Evolutionary conservation across 2,329 filamentous ascomycete genomes (phyloP).

Genomic region (Fusarium temperatum): DNA sequence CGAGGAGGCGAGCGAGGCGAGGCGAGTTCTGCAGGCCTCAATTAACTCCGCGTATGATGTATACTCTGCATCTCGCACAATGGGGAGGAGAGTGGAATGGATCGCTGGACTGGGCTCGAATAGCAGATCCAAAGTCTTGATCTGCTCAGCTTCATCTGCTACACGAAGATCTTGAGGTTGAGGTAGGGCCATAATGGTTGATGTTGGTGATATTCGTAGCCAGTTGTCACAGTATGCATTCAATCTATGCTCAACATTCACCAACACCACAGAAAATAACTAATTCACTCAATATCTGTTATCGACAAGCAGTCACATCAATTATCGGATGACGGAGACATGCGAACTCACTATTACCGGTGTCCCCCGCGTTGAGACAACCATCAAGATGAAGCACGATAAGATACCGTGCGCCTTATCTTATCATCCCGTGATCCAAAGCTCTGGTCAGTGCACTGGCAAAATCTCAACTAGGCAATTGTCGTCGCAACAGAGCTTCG

Average conservation of each 20-base stretch:
- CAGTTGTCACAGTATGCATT: not conserved
- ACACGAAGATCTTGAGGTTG: slow-evolving; percentile 63
- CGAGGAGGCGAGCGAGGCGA: slow-evolving; percentile 67
- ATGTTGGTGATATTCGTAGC: not conserved
- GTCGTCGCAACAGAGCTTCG: slow-evolving; percentile 40
- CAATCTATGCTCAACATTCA: not conserved
- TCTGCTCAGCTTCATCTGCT: slow-evolving; percentile 64
- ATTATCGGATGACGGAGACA: slow-evolving; percentile 37
- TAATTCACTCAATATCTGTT: not conserved
- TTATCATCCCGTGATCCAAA: slow-evolving; percentile 45
- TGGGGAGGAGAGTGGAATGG: slow-evolving; percentile 74
- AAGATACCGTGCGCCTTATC: slow-evolving; percentile 37
- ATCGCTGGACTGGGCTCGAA: slow-evolving; percentile 85
- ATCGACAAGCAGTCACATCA: not conserved
- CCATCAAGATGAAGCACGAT: slow-evolving; percentile 21
- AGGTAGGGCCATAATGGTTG: slow-evolving; percentile 58
- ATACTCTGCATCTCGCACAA: slow-evolving; percentile 67
- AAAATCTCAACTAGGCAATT: slow-evolving; percentile 45
- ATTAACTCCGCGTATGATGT: slow-evolving; percentile 76
- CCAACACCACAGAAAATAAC: not conserved
- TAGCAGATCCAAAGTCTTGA: slow-evolving; percentile 74
- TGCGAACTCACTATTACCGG: slow-evolving; percentile 34
- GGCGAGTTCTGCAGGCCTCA: slow-evolving; percentile 68
- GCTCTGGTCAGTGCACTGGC: slow-evolving; percentile 44
- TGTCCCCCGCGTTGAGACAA: slow-evolving; percentile 33